Percentiles rank a stretch among this genome's conserved stretches.
These are phyloP conservation scores for Amanita polypyramis DNA, from an alignment of 768 basidiomycete species.

Conservation along the genomic window DNA sequence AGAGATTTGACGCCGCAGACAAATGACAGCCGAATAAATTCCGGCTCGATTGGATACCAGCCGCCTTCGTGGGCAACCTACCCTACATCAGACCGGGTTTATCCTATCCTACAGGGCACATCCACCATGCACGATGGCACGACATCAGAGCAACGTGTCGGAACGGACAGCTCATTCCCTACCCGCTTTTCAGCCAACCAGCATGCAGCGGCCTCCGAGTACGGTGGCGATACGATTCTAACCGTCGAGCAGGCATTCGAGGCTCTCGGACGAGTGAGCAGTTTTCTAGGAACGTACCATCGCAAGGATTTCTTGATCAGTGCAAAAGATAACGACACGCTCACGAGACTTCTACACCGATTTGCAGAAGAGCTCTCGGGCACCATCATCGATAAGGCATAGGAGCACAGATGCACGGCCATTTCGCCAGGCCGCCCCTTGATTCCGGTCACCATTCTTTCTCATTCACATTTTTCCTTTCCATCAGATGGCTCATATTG, in stretches of 20 bases:
- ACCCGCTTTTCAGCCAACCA: background rate
- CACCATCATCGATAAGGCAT: slow-evolving; percentile 6
- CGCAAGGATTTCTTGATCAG: slow-evolving; percentile 3
- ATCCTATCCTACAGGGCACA: background rate
- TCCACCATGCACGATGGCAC: background rate
- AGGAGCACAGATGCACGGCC: background rate
- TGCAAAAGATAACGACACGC: background rate
- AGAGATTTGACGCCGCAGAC: background rate
- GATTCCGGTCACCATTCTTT: background rate
- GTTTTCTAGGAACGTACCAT: slow-evolving; percentile 1
- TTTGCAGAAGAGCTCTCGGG: slow-evolving; percentile 2
- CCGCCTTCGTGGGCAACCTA: background rate
- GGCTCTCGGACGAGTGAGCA: background rate
- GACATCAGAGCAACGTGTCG: background rate
- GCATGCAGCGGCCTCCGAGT: background rate
- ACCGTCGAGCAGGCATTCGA: slow-evolving; percentile 2
- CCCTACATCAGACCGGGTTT: background rate
- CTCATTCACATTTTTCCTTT: background rate
- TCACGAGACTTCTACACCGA: background rate
- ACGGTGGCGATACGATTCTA: background rate
- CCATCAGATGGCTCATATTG: background rate
- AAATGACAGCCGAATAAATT: background rate
- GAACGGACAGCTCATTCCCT: background rate
- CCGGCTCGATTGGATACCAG: background rate
- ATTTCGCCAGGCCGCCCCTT: background rate